Conservation (phyloP, 116 monocot species). For the Iris pallida region DNA sequence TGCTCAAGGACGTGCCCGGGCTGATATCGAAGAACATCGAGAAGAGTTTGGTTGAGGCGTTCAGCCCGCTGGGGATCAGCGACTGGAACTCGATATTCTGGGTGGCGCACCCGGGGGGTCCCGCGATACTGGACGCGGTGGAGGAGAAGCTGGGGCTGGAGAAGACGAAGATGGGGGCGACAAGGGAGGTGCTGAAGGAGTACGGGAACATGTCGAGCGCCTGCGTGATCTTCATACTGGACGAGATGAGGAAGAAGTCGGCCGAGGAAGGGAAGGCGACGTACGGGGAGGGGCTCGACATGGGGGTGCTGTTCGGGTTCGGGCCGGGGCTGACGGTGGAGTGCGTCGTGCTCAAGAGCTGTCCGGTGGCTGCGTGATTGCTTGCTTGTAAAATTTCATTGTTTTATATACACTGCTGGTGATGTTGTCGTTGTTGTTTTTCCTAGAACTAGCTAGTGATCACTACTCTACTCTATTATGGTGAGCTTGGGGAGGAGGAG, state of each 20-base stretch:
- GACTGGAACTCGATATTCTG: constrained; percentile 45
- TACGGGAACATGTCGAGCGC: constrained; percentile 56
- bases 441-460: no score
- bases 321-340: constrained; percentile 46
- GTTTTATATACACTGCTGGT: no score
- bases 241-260: constrained; percentile 33
- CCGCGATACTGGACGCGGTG: constrained; percentile 36
- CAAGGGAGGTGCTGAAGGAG: constrained; percentile 25
- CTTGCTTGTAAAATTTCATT: no score
- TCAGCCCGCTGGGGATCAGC: constrained; percentile 22
- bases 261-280: constrained; percentile 18
- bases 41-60: constrained; percentile 27
- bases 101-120: constrained; percentile 45
- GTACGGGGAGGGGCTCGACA: constrained; percentile 34
- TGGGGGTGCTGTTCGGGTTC: constrained; percentile 44
- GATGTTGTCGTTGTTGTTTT: no score
- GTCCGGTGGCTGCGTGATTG: no score
- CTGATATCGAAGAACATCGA: constrained; percentile 43
- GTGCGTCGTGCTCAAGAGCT: constrained; percentile 30
- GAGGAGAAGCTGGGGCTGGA: constrained; percentile 27
- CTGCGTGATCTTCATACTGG: constrained; percentile 37
- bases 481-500: no score
- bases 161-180: constrained; percentile 24
- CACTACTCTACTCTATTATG: no score
- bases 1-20: constrained; percentile 39